These are phyloP conservation scores for Alloteropsis semialata DNA, from an alignment of 176 grass and related monocot species.

Conservation along the genomic window DNA sequence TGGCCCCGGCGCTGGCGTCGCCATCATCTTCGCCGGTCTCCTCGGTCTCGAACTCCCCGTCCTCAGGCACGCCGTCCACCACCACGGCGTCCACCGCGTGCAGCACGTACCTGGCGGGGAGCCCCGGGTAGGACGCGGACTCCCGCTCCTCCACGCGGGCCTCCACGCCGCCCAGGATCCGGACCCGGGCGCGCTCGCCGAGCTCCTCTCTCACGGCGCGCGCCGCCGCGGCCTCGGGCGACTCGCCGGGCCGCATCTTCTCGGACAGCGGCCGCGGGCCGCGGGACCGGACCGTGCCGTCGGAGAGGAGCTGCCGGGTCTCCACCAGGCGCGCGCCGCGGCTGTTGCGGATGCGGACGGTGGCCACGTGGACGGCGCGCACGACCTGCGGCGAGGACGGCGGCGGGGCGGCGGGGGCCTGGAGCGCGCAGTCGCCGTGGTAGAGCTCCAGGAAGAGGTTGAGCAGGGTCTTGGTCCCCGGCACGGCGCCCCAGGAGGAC, in stretches of 20 bases:
- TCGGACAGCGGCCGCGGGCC: constrained; percentile 62
- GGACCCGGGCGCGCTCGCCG: constrained; percentile 45
- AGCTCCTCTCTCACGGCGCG: constrained; percentile 77
- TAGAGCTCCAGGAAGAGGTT: constrained; percentile 91
- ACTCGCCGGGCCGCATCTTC: constrained; percentile 83
- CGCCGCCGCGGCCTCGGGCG: constrained; percentile 54
- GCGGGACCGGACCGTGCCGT: constrained; percentile 57
- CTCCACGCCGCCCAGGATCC: constrained; percentile 33
- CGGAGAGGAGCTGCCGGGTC: constrained; percentile 79
- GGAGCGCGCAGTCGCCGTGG: constrained; percentile 65
- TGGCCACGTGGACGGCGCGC: constrained; percentile 71
- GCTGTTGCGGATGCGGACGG: constrained; percentile 61
- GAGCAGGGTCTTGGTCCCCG: constrained; percentile 71
- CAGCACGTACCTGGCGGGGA: constrained; percentile 67
- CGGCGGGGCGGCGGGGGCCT: background rate
- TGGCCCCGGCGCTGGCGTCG: background rate
- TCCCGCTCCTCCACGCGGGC: constrained; percentile 70
- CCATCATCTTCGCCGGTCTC: constrained; percentile 62
- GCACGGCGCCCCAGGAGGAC: constrained; percentile 59
- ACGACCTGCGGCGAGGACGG: background rate
- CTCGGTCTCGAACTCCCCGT: constrained; percentile 81
- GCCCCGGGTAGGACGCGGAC: constrained; percentile 69
- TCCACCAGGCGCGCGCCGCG: constrained; percentile 62
- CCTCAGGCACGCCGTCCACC: constrained; percentile 55
- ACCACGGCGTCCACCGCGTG: constrained; percentile 69